phyloP scores from a whole-genome alignment of 495 filamentous ascomycete species.

The Talaromyces adpressus region DNA sequence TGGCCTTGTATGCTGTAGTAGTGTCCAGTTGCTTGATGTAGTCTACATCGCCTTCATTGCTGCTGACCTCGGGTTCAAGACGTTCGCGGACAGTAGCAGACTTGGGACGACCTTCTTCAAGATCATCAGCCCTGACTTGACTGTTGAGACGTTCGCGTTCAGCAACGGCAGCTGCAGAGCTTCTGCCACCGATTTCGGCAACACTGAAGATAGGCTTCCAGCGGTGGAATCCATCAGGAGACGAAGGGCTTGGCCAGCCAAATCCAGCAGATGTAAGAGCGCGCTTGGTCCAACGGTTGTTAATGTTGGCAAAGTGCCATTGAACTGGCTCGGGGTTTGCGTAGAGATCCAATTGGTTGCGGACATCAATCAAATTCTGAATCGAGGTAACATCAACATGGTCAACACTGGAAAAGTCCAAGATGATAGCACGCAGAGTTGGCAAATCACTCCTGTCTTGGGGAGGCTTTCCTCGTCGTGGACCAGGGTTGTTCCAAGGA shows the following conservation, averaged over 20 bases:
- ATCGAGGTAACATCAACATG: conserved; percentile 93
- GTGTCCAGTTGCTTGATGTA: conserved; percentile 38
- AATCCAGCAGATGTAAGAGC: conserved; percentile 90
- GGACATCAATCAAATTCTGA: conserved; percentile 93
- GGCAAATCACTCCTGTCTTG: conserved; percentile 52
- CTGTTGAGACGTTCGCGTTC: conserved; percentile 43
- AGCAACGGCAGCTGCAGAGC: conserved; percentile 59
- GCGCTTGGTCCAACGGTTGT: conserved; percentile 96
- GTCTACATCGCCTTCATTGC: conserved; percentile 12
- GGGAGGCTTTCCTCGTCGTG: conserved; percentile 48
- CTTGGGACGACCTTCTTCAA: conserved; percentile 30
- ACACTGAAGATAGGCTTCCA: conserved; percentile 98
- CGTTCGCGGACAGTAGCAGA: conserved; percentile 25
- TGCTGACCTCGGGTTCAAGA: conserved; percentile 23
- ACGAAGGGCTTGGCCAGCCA: conserved; percentile 64
- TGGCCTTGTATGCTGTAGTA: conserved; percentile 35
- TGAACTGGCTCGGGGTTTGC: conserved; percentile 77
- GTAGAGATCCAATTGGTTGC: conserved; percentile 93
- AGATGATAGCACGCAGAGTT: conserved; percentile 83
- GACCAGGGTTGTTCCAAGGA: conserved; percentile 94
- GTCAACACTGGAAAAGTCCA: conserved; percentile 94
- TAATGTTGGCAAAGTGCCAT: conserved; percentile 94
- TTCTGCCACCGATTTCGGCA: conserved; percentile 71
- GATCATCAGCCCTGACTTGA: conserved; percentile 20
- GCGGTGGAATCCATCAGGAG: conserved; percentile 51